Percentiles rank a stretch among this genome's conserved stretches.
These are phyloP conservation scores for Leishmania tropica DNA, from an alignment of 208 protist genomes.

Conservation along the genomic window DNA sequence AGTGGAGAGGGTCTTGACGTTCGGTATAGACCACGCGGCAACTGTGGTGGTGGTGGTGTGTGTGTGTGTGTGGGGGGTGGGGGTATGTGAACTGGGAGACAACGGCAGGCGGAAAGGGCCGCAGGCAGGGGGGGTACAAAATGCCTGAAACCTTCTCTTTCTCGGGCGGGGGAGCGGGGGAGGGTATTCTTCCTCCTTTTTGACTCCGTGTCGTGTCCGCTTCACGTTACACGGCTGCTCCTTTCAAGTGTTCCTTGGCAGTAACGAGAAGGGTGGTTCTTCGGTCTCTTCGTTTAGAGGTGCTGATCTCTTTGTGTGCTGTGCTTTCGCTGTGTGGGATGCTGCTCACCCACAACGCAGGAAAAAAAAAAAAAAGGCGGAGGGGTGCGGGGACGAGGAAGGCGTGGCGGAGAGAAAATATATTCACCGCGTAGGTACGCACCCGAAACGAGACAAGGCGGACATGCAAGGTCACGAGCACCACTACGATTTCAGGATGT, in stretches of 20 bases:
- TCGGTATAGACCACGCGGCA: too few relatives aligned
- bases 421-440: neutral
- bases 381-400: neutral
- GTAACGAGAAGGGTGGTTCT: neutral
- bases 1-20: neutral
- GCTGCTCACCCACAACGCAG: too few relatives aligned
- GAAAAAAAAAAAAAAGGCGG: neutral
- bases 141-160: neutral
- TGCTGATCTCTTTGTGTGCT: neutral
- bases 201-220: too few relatives aligned
- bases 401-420: neutral
- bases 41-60: neutral
- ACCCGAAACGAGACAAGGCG: neutral
- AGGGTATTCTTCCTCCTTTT: too few relatives aligned
- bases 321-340: neutral
- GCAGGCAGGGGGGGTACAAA: neutral
- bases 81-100: neutral
- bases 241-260: neutral
- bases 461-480: slow-evolving; percentile 1
- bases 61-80: neutral
- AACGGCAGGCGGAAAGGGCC: neutral
- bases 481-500: neutral
- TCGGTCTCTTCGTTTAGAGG: too few relatives aligned
- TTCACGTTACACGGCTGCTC: too few relatives aligned
- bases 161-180: neutral